Evolutionary conservation across 176 grass and related monocot genomes (phyloP), one percentile per base, ranked within the genome.

Genomic region (Pontederia paniculata): DNA sequence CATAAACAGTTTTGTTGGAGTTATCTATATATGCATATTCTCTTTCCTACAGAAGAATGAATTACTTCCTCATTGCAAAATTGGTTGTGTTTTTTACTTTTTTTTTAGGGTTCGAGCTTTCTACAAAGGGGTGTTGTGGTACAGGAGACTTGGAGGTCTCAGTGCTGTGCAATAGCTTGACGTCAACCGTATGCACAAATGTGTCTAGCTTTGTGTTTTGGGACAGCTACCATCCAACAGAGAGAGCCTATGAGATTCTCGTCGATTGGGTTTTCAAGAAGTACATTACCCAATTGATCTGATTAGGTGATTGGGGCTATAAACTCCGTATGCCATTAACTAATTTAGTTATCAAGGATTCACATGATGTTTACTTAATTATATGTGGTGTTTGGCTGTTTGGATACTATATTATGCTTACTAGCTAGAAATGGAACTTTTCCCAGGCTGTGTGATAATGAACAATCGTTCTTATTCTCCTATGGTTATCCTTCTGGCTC

Each of bases 211-310:
- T 80, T 48, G 53, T 86, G 19, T 86, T 86, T 16, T 81, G 83
- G 83, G 78, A 86, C 9, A 15, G 83, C 50, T 86, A 70, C 50
- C 83, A 81, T 53, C 74, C 70, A 55, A 67, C 66, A 0, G 60
- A 81, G 59, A 81, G 76, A 17, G 74, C 70, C 0, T 86, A 86
- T 42, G 17, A 62, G 7, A 74, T 81, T 54, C 44, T 86, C 23
- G 45, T 81, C 6, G 77, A 86, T 21, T 42, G 28, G 28, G 22
- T 59, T 17, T 8, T 59, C 13, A 59, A 42, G 25, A 17, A 6
- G 7, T 59, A 59, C 17, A 15, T 41, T 5, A 16, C 7, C 5
- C 1, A 16, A 50, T 50, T 17, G 48, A 16, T 16, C 48, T 16
- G 48, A 17, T n/a, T n/a, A n/a, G n/a, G n/a, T n/a, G n/a, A n/a